Evolutionary conservation across 352 stramenopile species (phyloP).

Genomic region (Pythium angustatum): DNA sequence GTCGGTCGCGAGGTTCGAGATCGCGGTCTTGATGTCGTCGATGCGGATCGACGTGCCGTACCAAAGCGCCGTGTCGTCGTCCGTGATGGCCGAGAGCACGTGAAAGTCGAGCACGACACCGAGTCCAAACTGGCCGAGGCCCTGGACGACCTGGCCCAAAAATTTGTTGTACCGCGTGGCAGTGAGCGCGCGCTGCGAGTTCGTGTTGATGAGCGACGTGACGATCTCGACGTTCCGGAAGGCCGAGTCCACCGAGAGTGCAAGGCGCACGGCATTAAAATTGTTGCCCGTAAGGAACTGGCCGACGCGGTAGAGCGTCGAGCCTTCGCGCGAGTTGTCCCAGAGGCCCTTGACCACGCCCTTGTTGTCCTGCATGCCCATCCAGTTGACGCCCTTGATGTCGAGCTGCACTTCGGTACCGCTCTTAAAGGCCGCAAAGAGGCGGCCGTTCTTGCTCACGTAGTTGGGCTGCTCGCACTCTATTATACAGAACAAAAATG

Average conservation of each 20-base stretch:
- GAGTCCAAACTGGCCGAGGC: constrained; percentile 74
- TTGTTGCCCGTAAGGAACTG: constrained; percentile 77
- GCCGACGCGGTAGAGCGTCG: constrained; percentile 73
- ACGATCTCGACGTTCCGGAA: constrained; percentile 66
- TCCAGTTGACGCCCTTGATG: constrained; percentile 88
- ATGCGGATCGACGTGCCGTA: constrained; percentile 76
- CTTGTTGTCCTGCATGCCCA: constrained; percentile 75
- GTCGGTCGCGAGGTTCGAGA: constrained; percentile 64
- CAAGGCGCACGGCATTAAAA: constrained; percentile 80
- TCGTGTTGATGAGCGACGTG: constrained; percentile 76
- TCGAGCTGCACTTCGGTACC: constrained; percentile 65
- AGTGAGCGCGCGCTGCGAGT: constrained; percentile 76
- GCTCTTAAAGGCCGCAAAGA: constrained; percentile 56
- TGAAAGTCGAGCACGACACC: constrained; percentile 83
- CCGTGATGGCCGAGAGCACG: constrained; percentile 49
- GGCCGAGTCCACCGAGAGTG: constrained; percentile 70
- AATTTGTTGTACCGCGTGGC: constrained; percentile 71
- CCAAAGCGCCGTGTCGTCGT: constrained; percentile 59
- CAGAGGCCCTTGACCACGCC: constrained; percentile 76
- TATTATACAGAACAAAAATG: too few relatives aligned
- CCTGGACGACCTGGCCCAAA: constrained; percentile 60
- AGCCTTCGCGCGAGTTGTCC: constrained; percentile 79
- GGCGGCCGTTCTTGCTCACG: constrained; percentile 73
- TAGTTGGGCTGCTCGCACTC: constrained; percentile 85
- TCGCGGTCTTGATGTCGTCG: constrained; percentile 74